Evolutionary conservation across 1,139 yeast species (phyloP).

Genomic region (Arxiozyma heterogenica): DNA sequence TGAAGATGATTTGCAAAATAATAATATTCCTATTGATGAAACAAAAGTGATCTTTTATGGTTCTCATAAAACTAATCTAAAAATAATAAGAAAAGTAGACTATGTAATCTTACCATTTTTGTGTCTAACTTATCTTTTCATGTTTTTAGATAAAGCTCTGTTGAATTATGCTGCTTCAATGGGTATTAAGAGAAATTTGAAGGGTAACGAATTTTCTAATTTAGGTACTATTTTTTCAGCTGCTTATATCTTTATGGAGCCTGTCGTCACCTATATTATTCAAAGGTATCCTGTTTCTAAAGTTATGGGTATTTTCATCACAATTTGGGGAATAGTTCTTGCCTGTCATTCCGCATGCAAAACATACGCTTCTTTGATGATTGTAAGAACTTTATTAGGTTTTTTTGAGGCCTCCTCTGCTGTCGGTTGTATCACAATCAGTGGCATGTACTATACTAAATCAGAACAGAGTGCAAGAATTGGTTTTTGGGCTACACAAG

Average conservation of each 20-base stretch:
- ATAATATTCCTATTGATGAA: slow-evolving; percentile 3
- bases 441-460: slow-evolving; percentile 46
- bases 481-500: slow-evolving; percentile 38
- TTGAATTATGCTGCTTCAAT: slow-evolving; percentile 42
- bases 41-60: slow-evolving; percentile 18
- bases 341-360: slow-evolving; percentile 43
- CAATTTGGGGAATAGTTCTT: slow-evolving; percentile 45
- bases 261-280: slow-evolving; percentile 43
- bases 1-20: background rate
- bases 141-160: slow-evolving; percentile 43
- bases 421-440: slow-evolving; percentile 51
- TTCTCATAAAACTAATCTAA: slow-evolving; percentile 19
- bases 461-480: slow-evolving; percentile 47
- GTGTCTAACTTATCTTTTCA: slow-evolving; percentile 41
- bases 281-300: slow-evolving; percentile 49
- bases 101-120: slow-evolving; percentile 36
- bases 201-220: slow-evolving; percentile 41
- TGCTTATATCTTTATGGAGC: slow-evolving; percentile 46
- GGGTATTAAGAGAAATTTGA: slow-evolving; percentile 41
- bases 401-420: slow-evolving; percentile 47
- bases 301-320: slow-evolving; percentile 37
- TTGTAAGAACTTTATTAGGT: slow-evolving; percentile 46
- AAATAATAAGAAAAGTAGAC: slow-evolving; percentile 36
- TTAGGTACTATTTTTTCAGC: slow-evolving; percentile 51
- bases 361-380: slow-evolving; percentile 41